Base-by-base conservation (phyloP, 805 yeast species). In the Cyberlindnera xishuangbannaensis region DNA sequence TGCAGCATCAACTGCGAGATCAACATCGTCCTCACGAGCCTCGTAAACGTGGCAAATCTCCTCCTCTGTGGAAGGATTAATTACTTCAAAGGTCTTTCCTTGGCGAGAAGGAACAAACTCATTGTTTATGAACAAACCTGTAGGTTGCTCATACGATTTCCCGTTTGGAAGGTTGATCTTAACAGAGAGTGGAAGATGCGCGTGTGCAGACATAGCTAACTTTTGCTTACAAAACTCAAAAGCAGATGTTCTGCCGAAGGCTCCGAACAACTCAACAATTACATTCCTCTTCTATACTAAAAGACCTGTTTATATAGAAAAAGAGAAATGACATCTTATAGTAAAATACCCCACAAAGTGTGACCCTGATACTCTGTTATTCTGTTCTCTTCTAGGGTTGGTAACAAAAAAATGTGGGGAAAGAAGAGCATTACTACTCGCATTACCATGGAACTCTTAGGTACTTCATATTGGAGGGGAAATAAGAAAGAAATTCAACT, bases 1-100 rank as follows among this genome's bases (percentile, higher is more conserved):
- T 28, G 97, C 96, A 23, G 92, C 90, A 14, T 74, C 72, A 19
- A 88, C 95, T 13, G 94, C 88, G 39, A 61, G 47, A 45, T 87
- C 88, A 24, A 87, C 80, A 58, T 87, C 96, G 33, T 72, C 90
- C 33, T 65, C 79, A 38, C 73, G 67, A 29, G 88, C 95, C 55
- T 79, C 88, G 56, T 82, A 78, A 30, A 82, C 74, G 36, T 73
- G 74, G 41, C 78, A 67, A 42, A 82, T 71, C 39, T 71, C 72
- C 49, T 80, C 84, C 59, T 80, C 88, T 15, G 83, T 78, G 25
- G 83, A 70, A 23, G 86, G 86, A 48, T 76, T 70, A 29, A 74
- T 56, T 21, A 78, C 83, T 44, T 67, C 73, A 47, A 79, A 76
- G 18, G 85, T 73, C 54, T 75, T 69, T 42, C 69, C 71, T 39